phyloP scores from a whole-genome alignment of 1,284 basidiomycete genomes.

The Neolentinus lepideus region DNA sequence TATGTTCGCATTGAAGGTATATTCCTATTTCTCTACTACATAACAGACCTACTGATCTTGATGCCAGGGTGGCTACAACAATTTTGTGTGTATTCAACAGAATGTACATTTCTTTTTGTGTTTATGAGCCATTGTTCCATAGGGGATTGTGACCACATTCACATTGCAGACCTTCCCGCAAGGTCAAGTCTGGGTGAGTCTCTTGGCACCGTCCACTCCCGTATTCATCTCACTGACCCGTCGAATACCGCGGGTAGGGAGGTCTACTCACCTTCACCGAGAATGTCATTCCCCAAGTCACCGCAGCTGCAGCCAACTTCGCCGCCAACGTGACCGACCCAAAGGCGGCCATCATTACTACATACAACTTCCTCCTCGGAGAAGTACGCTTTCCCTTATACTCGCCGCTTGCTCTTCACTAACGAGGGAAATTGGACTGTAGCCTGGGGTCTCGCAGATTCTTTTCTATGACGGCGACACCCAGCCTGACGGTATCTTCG shows the following conservation, averaged over 20 bases:
- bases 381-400: conserved; percentile 19
- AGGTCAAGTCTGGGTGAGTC: conserved; percentile 49
- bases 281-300: conserved; percentile 29
- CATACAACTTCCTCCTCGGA: conserved; percentile 41
- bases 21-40: conserved; percentile 2
- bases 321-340: conserved; percentile 40
- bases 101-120: background rate
- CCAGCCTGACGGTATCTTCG: conserved; percentile 34
- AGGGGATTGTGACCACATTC: conserved; percentile 60
- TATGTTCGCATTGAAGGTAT: conserved; percentile 35
- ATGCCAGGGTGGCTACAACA: conserved; percentile 42
- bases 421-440: background rate
- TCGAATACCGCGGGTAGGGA: conserved; percentile 35
- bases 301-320: conserved; percentile 43
- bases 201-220: background rate
- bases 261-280: conserved; percentile 38
- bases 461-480: conserved; percentile 37
- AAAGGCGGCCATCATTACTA: conserved; percentile 52
- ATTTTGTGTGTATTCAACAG: conserved; percentile 37
- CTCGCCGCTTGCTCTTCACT: background rate
- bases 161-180: conserved; percentile 47
- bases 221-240: too few relatives aligned
- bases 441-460: conserved; percentile 19
- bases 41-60: background rate
- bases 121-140: background rate